Conservation (phyloP, 345 rosid species). For the Brassica rapa region DNA sequence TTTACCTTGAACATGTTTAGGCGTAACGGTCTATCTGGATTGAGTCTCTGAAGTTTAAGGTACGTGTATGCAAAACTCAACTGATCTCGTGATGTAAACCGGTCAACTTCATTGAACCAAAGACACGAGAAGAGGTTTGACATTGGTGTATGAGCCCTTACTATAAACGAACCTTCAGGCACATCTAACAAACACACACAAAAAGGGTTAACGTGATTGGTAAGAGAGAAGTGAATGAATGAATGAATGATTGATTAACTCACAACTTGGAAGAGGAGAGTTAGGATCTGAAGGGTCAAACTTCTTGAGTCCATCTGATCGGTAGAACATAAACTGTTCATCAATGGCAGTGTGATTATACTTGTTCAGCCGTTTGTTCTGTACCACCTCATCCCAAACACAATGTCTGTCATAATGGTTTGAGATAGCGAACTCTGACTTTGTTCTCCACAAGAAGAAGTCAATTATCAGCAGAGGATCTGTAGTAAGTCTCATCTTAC, state of each 20-base stretch:
- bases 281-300: constrained; percentile 64
- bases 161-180: constrained; percentile 93
- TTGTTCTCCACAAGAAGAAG: constrained; percentile 78
- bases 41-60: constrained; percentile 73
- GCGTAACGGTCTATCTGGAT: constrained; percentile 68
- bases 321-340: constrained; percentile 69
- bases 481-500: constrained; percentile 82
- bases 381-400: constrained; percentile 94
- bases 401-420: constrained; percentile 91
- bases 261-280: constrained; percentile 81
- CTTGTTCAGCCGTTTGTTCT: constrained; percentile 77
- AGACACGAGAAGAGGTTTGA: constrained; percentile 90
- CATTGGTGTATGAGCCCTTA: constrained; percentile 90
- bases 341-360: constrained; percentile 77
- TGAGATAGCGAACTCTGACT: constrained; percentile 92
- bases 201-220: not conserved
- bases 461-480: constrained; percentile 86
- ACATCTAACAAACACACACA: constrained; percentile 60
- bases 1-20: constrained; percentile 87
- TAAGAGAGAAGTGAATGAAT: constrained; percentile 9
- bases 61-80: constrained; percentile 93
- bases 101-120: constrained; percentile 95
- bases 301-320: constrained; percentile 76
- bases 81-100: constrained; percentile 90
- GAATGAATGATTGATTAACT: constrained; percentile 35